Conservation (phyloP, 2,329 filamentous ascomycete species). For the Calonectria leucothoes region DNA sequence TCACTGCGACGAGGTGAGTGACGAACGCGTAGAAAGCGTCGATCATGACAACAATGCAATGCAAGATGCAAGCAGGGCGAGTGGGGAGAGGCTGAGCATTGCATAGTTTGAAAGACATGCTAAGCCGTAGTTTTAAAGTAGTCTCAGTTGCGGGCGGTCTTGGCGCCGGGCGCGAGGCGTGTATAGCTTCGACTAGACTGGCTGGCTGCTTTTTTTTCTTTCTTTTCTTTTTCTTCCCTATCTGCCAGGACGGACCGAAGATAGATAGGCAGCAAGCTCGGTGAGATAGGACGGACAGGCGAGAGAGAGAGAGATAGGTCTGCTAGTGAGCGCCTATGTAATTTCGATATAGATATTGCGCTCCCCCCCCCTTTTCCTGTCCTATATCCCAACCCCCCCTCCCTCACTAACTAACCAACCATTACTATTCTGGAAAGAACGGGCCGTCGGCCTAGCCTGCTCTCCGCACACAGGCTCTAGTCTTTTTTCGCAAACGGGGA, state of each 20-base stretch:
- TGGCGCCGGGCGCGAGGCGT: neutral
- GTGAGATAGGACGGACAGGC: neutral
- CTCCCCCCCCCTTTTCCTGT: neutral
- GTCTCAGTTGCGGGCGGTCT: neutral
- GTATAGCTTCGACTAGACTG: neutral
- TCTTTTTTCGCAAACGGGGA: neutral
- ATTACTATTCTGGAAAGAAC: neutral
- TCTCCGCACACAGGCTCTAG: no score
- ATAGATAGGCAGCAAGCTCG: neutral
- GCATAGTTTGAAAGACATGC: neutral
- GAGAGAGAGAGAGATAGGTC: no score
- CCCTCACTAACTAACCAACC: no score
- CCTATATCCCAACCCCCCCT: neutral
- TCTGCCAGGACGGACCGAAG: neutral
- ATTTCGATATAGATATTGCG: neutral
- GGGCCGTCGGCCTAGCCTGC: neutral
- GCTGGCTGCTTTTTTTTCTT: no score
- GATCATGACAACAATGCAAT: neutral
- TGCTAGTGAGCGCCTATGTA: neutral
- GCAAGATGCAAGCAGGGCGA: no score
- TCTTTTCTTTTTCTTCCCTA: neutral
- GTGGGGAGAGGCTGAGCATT: neutral
- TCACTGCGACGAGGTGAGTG: neutral
- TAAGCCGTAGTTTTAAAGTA: neutral
- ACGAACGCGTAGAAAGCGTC: neutral